Percentiles rank a stretch among this genome's conserved stretches.
Evolutionary conservation across 2,329 filamentous ascomycete species (phyloP).

Genomic region (Fusarium udum): DNA sequence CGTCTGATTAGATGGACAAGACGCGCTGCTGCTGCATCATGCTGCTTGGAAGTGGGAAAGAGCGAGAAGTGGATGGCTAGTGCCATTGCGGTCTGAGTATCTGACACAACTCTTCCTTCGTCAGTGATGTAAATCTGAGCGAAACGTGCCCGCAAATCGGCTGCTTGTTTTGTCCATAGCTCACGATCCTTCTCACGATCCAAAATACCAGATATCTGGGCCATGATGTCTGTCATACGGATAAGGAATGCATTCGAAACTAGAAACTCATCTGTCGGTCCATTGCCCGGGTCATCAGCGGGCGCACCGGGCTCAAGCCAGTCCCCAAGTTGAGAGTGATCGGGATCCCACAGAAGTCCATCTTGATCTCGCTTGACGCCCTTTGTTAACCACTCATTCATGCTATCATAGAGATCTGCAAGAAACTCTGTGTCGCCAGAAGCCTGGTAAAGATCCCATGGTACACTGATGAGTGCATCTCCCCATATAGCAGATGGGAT

Average conservation of each 20-base stretch:
- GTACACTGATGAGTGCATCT: neutral
- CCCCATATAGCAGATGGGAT: neutral
- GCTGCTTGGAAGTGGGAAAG: neutral
- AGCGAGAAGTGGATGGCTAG: neutral
- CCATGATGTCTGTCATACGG: neutral
- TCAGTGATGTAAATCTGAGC: neutral
- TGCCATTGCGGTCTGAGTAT: neutral
- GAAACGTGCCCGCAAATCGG: neutral
- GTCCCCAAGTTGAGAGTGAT: neutral
- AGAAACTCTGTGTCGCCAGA: neutral
- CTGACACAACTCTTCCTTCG: neutral
- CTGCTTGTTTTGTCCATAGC: neutral
- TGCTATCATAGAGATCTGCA: neutral
- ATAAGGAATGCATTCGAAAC: neutral
- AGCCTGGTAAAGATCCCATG: neutral
- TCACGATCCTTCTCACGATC: neutral
- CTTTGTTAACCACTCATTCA: neutral
- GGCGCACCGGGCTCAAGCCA: neutral
- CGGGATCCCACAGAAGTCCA: neutral
- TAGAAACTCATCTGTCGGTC: neutral
- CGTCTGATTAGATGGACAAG: neutral
- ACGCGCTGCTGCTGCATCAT: neutral
- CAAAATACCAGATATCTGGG: neutral
- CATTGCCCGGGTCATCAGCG: neutral
- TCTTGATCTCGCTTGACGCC: neutral